Evolutionary conservation across 805 yeast genomes (phyloP).

Genomic region (Starmera amethionina): DNA sequence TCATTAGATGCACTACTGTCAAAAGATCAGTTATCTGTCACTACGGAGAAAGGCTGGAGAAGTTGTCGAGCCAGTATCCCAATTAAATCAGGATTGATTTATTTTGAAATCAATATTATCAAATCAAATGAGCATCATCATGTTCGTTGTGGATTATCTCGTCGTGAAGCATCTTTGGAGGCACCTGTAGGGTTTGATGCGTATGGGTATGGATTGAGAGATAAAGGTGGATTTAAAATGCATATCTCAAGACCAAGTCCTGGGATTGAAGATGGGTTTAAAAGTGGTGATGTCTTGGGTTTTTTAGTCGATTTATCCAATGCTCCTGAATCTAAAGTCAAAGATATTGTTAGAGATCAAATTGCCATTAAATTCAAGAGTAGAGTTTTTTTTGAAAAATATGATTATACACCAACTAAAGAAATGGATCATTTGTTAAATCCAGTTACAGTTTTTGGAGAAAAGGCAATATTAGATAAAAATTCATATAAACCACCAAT

Average conservation of each 20-base stretch:
- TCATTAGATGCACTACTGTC: conserved; percentile 44
- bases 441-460: conserved; percentile 65
- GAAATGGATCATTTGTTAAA: conserved; percentile 66
- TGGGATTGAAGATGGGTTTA: conserved; percentile 46
- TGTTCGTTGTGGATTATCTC: conserved; percentile 73
- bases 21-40: conserved; percentile 31
- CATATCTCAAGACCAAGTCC: conserved; percentile 63
- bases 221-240: conserved; percentile 62
- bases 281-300: conserved; percentile 78
- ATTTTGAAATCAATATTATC: conserved; percentile 63
- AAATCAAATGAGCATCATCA: conserved; percentile 32
- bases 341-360: conserved; percentile 65
- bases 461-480: conserved; percentile 47
- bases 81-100: conserved; percentile 70
- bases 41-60: conserved; percentile 71
- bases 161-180: conserved; percentile 83
- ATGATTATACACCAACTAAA: conserved; percentile 63
- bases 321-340: conserved; percentile 19
- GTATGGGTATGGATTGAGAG: conserved; percentile 87
- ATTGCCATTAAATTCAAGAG: conserved; percentile 78
- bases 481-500: conserved; percentile 37
- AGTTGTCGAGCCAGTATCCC: conserved; percentile 67
- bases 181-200: conserved; percentile 96
- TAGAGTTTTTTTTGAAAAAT: conserved; percentile 73
- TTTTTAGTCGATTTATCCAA: conserved; percentile 62